Base-by-base conservation (phyloP, 1,284 basidiomycete species). In the Heterobasidion irregulare region DNA sequence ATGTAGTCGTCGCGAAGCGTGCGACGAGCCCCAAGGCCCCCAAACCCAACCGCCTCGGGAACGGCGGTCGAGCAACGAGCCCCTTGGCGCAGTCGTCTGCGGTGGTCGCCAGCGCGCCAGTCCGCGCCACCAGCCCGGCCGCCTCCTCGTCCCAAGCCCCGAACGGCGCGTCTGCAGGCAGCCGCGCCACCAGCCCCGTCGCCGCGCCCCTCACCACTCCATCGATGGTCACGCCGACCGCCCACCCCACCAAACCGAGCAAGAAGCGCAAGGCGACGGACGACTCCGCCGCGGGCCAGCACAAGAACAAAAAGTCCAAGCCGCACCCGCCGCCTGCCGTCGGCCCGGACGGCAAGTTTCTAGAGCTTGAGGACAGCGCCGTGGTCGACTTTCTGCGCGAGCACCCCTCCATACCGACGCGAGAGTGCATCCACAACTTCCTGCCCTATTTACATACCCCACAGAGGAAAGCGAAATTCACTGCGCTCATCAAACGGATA, bases 341-440 rank as follows among this genome's bases (percentile, higher is more conserved):
- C 63, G 26, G 68, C 65, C 35, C 66, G 68, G 15, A 75, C 75
- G n/a, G 71, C 71, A 33, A 79, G 72, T 58, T 58, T n/a, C 60
- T 61, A 35, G 79, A 86, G 62, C 68, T 92, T 54, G 80, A 82
- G 57, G 76, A 80, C 58, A 70, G 65, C 46, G 78, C 88, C 75
- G 71, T 92, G 53, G 73, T 92, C 58, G 81, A 86, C 48, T 90
- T 86, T 84, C 66, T 92, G 62, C 79, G 75, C 64, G 80, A 75
- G 54, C 80, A 78, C 36, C 75, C 80, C 13, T 80, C 78, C 57
- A 79, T 83, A 52, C 82, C 79, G 58, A 90, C 88, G 44, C 74
- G 81, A 57, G 86, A 85, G 62, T 90, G 86, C 64, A 89, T 92
- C 59, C 79, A 82, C 56, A 78, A 90, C 65, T 92, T 92, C 66